Conservation (phyloP, 2,329 filamentous ascomycete species). For the Knufia fluminis region DNA sequence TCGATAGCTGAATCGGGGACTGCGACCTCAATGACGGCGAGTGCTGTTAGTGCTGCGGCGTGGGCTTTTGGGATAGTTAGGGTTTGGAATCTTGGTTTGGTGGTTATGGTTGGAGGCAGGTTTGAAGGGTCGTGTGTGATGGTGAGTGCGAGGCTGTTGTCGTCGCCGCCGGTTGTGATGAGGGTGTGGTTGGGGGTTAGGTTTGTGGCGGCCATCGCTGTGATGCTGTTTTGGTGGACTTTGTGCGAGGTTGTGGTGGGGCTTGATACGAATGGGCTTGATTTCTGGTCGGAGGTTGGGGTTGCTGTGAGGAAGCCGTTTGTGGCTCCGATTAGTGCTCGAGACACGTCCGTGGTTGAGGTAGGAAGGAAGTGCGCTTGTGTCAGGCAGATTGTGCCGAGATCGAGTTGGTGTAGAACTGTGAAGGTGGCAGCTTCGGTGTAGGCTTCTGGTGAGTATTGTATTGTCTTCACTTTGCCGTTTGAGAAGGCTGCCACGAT, state of each 20-base stretch:
- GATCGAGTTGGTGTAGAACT: constrained; percentile 26
- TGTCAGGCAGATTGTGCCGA: constrained; percentile 68
- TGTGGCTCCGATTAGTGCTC: constrained; percentile 58
- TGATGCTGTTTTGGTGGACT: constrained; percentile 75
- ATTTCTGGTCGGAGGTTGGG: too few relatives aligned
- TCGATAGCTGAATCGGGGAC: too few relatives aligned
- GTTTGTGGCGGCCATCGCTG: constrained; percentile 38
- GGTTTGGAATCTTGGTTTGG: constrained; percentile 23
- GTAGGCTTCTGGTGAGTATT: constrained; percentile 21
- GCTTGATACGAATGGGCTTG: too few relatives aligned
- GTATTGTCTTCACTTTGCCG: constrained; percentile 58
- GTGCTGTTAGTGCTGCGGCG: constrained; percentile 35
- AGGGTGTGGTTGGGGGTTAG: constrained; percentile 33
- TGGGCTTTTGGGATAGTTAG: constrained; percentile 35
- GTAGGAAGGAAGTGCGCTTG: constrained; percentile 21
- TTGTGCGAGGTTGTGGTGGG: constrained; percentile 10
- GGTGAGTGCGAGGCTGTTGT: constrained; percentile 64
- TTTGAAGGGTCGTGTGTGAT: constrained; percentile 21
- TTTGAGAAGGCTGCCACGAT: constrained; percentile 75
- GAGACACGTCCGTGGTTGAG: background rate
- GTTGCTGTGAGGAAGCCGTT: constrained; percentile 62
- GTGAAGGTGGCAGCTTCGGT: background rate
- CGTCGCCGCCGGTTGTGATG: constrained; percentile 74
- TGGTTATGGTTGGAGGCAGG: background rate
- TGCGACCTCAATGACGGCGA: constrained; percentile 26